Percentiles rank a stretch among this genome's conserved stretches.
These are phyloP conservation scores for Cyclotella kingstonii DNA, from an alignment of 108 stramenopile genomes.

Conservation along the genomic window DNA sequence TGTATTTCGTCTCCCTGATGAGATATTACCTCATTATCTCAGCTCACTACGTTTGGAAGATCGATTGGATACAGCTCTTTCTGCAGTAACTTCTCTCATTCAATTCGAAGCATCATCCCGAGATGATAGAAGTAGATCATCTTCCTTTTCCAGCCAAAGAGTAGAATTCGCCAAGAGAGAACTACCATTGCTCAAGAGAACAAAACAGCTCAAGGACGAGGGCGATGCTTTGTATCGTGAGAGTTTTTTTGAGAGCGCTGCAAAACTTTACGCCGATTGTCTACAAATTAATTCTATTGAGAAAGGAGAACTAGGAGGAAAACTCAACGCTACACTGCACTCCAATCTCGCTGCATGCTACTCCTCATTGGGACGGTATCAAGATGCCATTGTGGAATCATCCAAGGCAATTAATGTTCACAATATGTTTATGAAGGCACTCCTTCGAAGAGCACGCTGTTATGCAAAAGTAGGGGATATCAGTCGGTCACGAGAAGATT, in stretches of 20 bases:
- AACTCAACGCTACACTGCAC: conserved; percentile 43
- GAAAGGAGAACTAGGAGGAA: conserved; percentile 27
- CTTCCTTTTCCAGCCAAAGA: conserved; percentile 2
- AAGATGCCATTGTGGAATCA: conserved; percentile 42
- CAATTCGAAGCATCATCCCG: conserved; percentile 8
- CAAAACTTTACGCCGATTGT: conserved; percentile 31
- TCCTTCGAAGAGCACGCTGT: conserved; percentile 42
- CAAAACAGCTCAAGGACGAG: conserved; percentile 39
- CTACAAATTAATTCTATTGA: conserved; percentile 13
- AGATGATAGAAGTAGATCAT: neutral
- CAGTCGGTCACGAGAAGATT: conserved; percentile 29
- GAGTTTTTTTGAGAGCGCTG: conserved; percentile 36
- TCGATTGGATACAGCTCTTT: conserved; percentile 15
- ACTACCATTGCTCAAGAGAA: conserved; percentile 18
- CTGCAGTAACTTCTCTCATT: conserved; percentile 11
- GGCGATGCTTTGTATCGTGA: conserved; percentile 40
- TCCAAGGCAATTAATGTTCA: conserved; percentile 44
- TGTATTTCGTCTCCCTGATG: conserved; percentile 25
- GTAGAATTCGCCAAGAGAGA: conserved; percentile 7
- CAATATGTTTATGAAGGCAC: conserved; percentile 43
- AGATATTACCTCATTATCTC: conserved; percentile 27
- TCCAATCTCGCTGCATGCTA: conserved; percentile 50
- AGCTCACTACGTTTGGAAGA: conserved; percentile 42
- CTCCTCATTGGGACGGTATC: conserved; percentile 32
- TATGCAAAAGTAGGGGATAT: conserved; percentile 22